Conservation (phyloP, 768 basidiomycete genomes). For the Suillus paluster region DNA sequence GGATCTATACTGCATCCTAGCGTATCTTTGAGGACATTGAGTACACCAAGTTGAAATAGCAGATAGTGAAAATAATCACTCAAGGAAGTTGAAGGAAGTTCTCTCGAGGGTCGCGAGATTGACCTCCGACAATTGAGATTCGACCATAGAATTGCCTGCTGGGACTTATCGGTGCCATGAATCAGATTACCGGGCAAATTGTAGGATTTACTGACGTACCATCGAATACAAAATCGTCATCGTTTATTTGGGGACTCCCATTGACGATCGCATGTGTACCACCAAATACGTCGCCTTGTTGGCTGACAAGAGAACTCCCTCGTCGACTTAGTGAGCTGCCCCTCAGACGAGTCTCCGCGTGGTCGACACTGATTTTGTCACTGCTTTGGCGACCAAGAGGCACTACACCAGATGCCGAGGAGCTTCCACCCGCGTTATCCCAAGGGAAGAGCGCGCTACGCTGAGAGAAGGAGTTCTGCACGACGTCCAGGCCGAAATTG, state of each 20-base stretch:
- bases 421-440: constrained; percentile 79
- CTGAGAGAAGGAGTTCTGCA: constrained; percentile 54
- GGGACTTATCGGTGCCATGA: constrained; percentile 30
- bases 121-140: constrained; percentile 59
- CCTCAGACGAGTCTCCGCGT: constrained; percentile 55
- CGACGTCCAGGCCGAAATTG: constrained; percentile 52
- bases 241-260: constrained; percentile 44
- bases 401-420: constrained; percentile 48
- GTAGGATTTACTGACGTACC: constrained; percentile 41
- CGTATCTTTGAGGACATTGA: constrained; percentile 55
- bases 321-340: constrained; percentile 59
- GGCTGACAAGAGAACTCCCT: constrained; percentile 62
- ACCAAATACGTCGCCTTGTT: constrained; percentile 45
- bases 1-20: constrained; percentile 73
- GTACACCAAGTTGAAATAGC: constrained; percentile 5
- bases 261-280: constrained; percentile 47
- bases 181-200: constrained; percentile 7
- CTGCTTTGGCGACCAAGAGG: constrained; percentile 39
- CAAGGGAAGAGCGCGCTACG: constrained; percentile 78
- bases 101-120: constrained; percentile 68
- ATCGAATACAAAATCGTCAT: constrained; percentile 71
- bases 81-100: constrained; percentile 80
- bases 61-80: constrained; percentile 44
- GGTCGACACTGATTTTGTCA: constrained; percentile 53
- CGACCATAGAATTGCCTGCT: constrained; percentile 34